Evolutionary conservation across 1,139 yeast species (phyloP).

Genomic region (Lodderomyces parapsilosis): DNA sequence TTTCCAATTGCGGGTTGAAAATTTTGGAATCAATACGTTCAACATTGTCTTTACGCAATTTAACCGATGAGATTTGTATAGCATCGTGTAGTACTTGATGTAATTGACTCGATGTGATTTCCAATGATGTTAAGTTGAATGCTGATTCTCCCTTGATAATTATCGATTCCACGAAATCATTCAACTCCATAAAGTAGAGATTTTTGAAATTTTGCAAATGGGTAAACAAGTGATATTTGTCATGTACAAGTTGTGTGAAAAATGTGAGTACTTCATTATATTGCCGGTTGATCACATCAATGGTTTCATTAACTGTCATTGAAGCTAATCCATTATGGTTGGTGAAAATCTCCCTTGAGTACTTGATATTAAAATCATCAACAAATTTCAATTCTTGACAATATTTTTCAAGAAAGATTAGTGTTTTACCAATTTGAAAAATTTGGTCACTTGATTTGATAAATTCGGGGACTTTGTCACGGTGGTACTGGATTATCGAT

Average conservation of each 20-base stretch:
- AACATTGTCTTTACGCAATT: slow-evolving; percentile 29
- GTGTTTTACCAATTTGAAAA: slow-evolving; percentile 75
- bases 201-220: slow-evolving; percentile 65
- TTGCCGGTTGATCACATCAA: slow-evolving; percentile 44
- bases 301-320: slow-evolving; percentile 29
- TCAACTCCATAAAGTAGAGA: slow-evolving; percentile 68
- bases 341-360: slow-evolving; percentile 28
- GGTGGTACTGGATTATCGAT: slow-evolving; percentile 33
- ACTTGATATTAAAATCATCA: slow-evolving; percentile 38
- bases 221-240: slow-evolving; percentile 43
- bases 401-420: slow-evolving; percentile 63
- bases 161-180: slow-evolving; percentile 73
- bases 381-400: slow-evolving; percentile 51
- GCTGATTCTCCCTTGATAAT: slow-evolving; percentile 55
- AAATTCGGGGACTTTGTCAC: slow-evolving; percentile 59
- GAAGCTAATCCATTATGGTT: slow-evolving; percentile 30
- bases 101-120: slow-evolving; percentile 64
- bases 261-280: slow-evolving; percentile 58
- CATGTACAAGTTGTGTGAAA: slow-evolving; percentile 50
- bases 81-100: slow-evolving; percentile 68
- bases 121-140: slow-evolving; percentile 60
- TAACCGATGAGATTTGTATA: slow-evolving; percentile 60
- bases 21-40: slow-evolving; percentile 75
- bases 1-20: slow-evolving; percentile 62
- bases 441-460: slow-evolving; percentile 48